phyloP scores from a whole-genome alignment of 306 rosid species.

The Dalbergia cultrata region DNA sequence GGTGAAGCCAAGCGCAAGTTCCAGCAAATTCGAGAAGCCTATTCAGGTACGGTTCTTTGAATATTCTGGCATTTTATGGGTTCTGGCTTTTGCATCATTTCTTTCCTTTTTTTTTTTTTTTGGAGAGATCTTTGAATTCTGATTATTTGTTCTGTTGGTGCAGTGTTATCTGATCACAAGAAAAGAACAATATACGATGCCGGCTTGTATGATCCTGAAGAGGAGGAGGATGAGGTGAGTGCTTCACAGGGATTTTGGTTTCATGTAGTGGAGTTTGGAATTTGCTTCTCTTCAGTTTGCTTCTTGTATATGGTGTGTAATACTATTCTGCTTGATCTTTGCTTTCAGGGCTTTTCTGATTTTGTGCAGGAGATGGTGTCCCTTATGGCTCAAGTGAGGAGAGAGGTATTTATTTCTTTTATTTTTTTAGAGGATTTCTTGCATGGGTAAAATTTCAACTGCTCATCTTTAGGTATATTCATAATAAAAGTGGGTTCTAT shows the following conservation, averaged over 20 bases:
- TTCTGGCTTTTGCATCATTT: not conserved
- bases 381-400: constrained; percentile 70
- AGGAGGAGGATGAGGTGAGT: constrained; percentile 77
- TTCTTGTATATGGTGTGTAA: constrained; percentile 2
- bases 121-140: not conserved
- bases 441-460: too few relatives aligned
- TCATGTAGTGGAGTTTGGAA: not conserved
- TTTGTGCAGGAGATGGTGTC: constrained; percentile 81
- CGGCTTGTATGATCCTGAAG: constrained; percentile 75
- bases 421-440: too few relatives aligned
- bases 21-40: constrained; percentile 88
- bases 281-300: not conserved
- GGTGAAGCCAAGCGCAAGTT: constrained; percentile 72
- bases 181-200: constrained; percentile 75
- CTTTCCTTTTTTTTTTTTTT: not conserved
- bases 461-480: too few relatives aligned
- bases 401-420: constrained; percentile 59
- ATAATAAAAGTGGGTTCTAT: too few relatives aligned
- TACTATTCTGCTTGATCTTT: not conserved
- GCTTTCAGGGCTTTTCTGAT: constrained; percentile 67
- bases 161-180: constrained; percentile 75
- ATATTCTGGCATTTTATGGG: not conserved
- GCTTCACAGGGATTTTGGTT: not conserved
- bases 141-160: not conserved
- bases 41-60: constrained; percentile 63